phyloP scores from a whole-genome alignment of 2,329 filamentous ascomycete species.

The Akanthomyces muscarius region DNA sequence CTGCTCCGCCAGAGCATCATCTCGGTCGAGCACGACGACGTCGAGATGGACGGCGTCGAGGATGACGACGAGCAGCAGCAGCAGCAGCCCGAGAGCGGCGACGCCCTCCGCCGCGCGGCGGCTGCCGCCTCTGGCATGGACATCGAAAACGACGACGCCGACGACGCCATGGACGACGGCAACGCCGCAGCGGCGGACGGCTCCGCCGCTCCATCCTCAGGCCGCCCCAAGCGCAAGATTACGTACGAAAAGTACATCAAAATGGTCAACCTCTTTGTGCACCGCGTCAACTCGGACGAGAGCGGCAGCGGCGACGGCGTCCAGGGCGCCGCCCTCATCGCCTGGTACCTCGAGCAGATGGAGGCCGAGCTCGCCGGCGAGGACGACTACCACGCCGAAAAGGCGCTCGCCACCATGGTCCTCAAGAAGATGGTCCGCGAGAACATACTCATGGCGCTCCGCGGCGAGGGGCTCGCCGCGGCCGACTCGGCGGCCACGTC shows the following conservation, averaged over 20 bases:
- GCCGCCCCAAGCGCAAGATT: conserved; percentile 71
- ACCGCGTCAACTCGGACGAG: conserved; percentile 81
- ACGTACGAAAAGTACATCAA: conserved; percentile 92
- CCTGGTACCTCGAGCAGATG: conserved; percentile 90
- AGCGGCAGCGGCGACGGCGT: conserved; percentile 72
- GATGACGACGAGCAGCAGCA: conserved; percentile 47
- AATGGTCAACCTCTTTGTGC: conserved; percentile 83
- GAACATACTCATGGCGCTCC: conserved; percentile 80
- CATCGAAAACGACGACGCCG: conserved; percentile 39
- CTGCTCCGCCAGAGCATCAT: conserved; percentile 93
- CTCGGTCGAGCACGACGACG: conserved; percentile 94
- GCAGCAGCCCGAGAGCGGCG: conserved; percentile 41
- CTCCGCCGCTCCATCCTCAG: conserved; percentile 31
- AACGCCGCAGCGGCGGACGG: not conserved
- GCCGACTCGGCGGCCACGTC: conserved; percentile 42
- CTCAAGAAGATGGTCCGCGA: conserved; percentile 92
- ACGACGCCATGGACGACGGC: conserved; percentile 1
- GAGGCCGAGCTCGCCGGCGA: conserved; percentile 77
- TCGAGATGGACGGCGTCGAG: conserved; percentile 84
- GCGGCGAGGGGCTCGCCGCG: conserved; percentile 55
- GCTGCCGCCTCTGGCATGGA: conserved; percentile 42
- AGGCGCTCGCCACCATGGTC: conserved; percentile 73
- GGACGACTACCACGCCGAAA: conserved; percentile 76
- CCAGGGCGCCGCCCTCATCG: conserved; percentile 72
- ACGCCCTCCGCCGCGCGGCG: conserved; percentile 39